phyloP scores from a whole-genome alignment of 2,329 filamentous ascomycete genomes.

The Aspergillus quadrilineatus region DNA sequence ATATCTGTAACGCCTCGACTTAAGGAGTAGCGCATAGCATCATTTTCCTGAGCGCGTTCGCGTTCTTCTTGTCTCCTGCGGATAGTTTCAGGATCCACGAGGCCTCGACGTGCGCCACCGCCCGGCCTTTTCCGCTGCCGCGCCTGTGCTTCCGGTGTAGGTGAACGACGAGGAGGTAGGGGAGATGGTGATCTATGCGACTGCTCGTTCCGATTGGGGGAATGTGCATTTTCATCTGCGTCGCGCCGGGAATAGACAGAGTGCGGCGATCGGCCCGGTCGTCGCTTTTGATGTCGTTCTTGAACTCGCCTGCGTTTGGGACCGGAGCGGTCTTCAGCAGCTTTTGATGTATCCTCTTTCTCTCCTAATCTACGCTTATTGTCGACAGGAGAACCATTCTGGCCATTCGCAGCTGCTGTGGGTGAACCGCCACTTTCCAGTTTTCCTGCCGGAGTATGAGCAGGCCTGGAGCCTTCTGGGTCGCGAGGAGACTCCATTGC shows the following conservation, averaged over 20 bases:
- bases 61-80: conserved; percentile 46
- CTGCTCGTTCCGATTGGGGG: conserved; percentile 25
- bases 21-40: conserved; percentile 35
- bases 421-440: not conserved
- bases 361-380: conserved; percentile 32
- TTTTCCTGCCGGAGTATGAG: not conserved
- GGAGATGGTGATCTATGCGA: conserved; percentile 41
- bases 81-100: conserved; percentile 39
- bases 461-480: not conserved
- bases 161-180: conserved; percentile 39
- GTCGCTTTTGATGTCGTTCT: conserved; percentile 40
- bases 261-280: conserved; percentile 37
- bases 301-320: conserved; percentile 42
- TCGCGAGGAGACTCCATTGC: conserved; percentile 5
- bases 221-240: conserved; percentile 21
- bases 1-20: conserved; percentile 73
- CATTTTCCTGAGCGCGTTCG: conserved; percentile 42
- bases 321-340: conserved; percentile 28
- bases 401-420: not conserved
- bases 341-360: conserved; percentile 25
- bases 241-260: conserved; percentile 44
- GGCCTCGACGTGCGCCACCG: conserved; percentile 44
- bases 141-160: conserved; percentile 38
- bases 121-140: conserved; percentile 49
- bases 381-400: conserved; percentile 20